Conservation (phyloP, 2,329 filamentous ascomycete genomes). For the Penicillium glabrum region DNA sequence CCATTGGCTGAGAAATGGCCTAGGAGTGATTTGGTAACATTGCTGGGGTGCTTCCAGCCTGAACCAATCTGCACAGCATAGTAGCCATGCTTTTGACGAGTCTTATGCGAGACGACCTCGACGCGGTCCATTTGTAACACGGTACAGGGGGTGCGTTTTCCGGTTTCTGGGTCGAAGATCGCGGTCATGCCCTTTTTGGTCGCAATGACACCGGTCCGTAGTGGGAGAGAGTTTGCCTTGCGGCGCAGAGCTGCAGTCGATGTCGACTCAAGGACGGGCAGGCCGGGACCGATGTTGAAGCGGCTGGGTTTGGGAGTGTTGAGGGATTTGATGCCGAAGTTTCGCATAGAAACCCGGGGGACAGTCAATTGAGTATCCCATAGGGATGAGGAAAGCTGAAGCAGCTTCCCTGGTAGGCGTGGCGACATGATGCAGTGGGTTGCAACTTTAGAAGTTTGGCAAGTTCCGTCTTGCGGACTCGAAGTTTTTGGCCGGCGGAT, state of each 20-base stretch:
- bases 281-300: constrained; percentile 53
- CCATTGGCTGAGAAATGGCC: constrained; percentile 85
- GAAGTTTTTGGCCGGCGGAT: constrained; percentile 23
- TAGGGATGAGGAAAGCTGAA: constrained; percentile 29
- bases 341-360: constrained; percentile 31
- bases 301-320: constrained; percentile 52
- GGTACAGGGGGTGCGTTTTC: constrained; percentile 79
- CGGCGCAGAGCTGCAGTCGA: constrained; percentile 60
- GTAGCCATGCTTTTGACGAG: constrained; percentile 77
- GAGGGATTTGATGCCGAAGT: constrained; percentile 59
- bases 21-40: constrained; percentile 77
- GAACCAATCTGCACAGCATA: constrained; percentile 88
- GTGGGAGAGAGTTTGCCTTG: constrained; percentile 58
- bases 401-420: constrained; percentile 33
- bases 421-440: constrained; percentile 31
- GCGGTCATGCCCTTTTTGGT: constrained; percentile 96
- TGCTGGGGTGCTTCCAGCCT: constrained; percentile 70
- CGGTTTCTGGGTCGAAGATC: constrained; percentile 74
- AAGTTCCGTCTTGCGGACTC: constrained; percentile 1
- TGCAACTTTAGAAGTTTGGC: background rate
- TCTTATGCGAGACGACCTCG: constrained; percentile 86
- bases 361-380: constrained; percentile 25
- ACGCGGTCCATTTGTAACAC: constrained; percentile 91
- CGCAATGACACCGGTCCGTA: constrained; percentile 78
- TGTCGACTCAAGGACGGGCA: constrained; percentile 56